Evolutionary conservation across 257 asterid species (phyloP).

Genomic region (Forsythia suspensa): DNA sequence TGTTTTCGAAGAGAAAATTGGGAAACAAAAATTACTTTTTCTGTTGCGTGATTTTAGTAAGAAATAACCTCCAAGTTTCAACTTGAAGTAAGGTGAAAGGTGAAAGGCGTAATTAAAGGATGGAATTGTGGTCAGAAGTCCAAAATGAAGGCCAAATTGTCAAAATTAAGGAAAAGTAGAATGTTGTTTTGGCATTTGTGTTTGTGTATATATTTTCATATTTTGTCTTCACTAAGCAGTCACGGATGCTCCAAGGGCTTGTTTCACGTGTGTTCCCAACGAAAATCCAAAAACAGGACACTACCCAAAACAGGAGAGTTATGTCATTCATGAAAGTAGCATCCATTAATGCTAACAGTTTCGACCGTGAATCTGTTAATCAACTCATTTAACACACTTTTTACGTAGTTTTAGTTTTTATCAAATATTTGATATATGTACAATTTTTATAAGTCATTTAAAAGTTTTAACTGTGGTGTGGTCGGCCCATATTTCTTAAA

Average conservation of each 20-base stretch:
- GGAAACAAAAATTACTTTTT: background rate
- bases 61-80: background rate
- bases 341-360: background rate
- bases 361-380: too few species aligned
- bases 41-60: slow-evolving; percentile 37
- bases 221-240: background rate
- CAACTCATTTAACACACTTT: too few species aligned
- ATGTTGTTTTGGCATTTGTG: slow-evolving; percentile 29
- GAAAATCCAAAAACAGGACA: background rate
- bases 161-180: slow-evolving; percentile 19
- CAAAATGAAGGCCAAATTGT: background rate
- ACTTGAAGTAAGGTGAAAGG: background rate
- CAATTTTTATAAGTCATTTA: too few species aligned
- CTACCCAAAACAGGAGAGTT: background rate
- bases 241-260: slow-evolving; percentile 26
- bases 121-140: slow-evolving; percentile 13
- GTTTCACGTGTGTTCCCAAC: slow-evolving; percentile 20
- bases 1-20: background rate
- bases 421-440: too few species aligned
- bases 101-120: slow-evolving; percentile 34
- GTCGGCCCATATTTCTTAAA: too few species aligned
- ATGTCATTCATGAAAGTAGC: background rate
- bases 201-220: background rate
- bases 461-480: too few species aligned
- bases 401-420: too few species aligned